Evolutionary conservation across 371 early-diverging fungal genomes (phyloP).

Genomic region (Mucor indicus): DNA sequence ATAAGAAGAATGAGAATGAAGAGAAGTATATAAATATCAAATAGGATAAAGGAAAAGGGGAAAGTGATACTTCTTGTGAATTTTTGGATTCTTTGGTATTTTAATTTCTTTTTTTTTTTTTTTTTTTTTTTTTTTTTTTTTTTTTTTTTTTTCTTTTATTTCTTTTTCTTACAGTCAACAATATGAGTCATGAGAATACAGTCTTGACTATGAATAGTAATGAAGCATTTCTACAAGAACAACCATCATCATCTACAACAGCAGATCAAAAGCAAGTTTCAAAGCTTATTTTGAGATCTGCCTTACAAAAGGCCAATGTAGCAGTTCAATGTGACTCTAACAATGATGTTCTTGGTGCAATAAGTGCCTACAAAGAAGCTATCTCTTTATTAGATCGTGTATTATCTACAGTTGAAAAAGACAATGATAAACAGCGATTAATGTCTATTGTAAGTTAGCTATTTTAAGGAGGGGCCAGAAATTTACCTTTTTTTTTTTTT

Average conservation of each 20-base stretch:
- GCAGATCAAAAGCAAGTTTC: constrained; percentile 30
- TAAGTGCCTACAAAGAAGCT: constrained; percentile 47
- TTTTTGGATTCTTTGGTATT: no score
- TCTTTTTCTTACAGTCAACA: no score
- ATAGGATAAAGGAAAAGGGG: no score
- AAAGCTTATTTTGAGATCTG: constrained; percentile 39
- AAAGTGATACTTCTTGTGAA: no score
- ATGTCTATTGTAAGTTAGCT: constrained; percentile 44
- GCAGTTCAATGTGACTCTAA: constrained; percentile 46
- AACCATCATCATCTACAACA: constrained; percentile 2
- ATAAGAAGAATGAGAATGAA: no score
- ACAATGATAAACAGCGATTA: constrained; percentile 35
- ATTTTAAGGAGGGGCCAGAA: not conserved
- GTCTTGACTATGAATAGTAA: no score
- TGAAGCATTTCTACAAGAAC: constrained; percentile 2
- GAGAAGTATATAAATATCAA: no score
- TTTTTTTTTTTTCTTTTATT: no score
- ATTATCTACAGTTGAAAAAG: constrained; percentile 32
- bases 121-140: no score
- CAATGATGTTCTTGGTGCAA: constrained; percentile 43
- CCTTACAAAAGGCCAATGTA: constrained; percentile 44
- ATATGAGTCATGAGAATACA: no score
- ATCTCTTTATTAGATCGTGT: constrained; percentile 39
- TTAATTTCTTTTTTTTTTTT: no score
- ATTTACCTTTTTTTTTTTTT: not conserved